Percentiles rank a stretch among this genome's conserved stretches.
phyloP scores from a whole-genome alignment of 345 rosid species.

The Populus davidiana region DNA sequence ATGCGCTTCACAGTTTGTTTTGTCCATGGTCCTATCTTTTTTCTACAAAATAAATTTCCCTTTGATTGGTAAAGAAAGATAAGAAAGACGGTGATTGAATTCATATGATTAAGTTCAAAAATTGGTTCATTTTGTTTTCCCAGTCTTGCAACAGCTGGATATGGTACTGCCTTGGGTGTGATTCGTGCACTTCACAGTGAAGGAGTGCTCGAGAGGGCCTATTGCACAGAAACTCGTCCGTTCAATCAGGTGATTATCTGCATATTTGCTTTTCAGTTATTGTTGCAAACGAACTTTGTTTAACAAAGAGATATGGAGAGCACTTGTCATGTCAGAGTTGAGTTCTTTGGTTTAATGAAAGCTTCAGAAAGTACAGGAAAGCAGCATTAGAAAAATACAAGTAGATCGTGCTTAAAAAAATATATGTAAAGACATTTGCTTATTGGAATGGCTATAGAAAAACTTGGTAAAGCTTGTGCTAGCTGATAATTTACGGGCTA shows the following conservation, averaged over 20 bases:
- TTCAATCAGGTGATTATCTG: constrained; percentile 71
- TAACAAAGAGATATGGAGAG: neutral
- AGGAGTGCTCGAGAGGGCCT: constrained; percentile 74
- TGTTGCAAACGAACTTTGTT: neutral
- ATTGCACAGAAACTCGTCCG: constrained; percentile 98
- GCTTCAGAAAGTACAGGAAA: neutral
- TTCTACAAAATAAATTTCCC: neutral
- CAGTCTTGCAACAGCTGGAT: constrained; percentile 99
- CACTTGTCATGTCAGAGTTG: neutral
- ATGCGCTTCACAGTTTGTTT: neutral
- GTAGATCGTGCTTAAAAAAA: neutral
- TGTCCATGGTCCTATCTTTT: neutral
- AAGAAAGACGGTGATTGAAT: neutral
- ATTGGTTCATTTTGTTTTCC: constrained; percentile 2
- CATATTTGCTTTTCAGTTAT: neutral
- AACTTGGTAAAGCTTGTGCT: neutral
- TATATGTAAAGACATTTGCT: too few relatives aligned
- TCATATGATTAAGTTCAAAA: neutral
- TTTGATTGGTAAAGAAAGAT: constrained; percentile 5
- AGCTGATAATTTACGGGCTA: neutral
- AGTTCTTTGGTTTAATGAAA: neutral
- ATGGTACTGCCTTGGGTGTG: constrained; percentile 94
- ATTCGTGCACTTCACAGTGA: constrained; percentile 71
- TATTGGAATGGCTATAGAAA: too few relatives aligned
- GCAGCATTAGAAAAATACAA: too few relatives aligned